A percentile compares a stretch with the other conserved stretches of the same genome.
Conservation (phyloP, 305 asterid genomes). For the Fraxinus nigra region DNA sequence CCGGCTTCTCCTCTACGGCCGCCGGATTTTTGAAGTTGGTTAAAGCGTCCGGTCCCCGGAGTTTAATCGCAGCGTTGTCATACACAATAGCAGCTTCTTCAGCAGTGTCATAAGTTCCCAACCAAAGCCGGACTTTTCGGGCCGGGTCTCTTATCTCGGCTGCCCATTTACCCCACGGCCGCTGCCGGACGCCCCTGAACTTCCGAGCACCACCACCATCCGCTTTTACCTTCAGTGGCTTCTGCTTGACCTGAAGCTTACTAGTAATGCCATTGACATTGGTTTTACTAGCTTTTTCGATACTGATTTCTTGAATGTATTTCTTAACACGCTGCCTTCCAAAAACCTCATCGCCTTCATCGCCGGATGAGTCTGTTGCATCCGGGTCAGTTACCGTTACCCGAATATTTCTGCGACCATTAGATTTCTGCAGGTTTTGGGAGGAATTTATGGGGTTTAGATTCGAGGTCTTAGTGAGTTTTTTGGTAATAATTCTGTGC, state of each 20-base stretch:
- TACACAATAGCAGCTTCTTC: conserved; percentile 73
- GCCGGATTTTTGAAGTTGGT: conserved; percentile 49
- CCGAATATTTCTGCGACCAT: conserved; percentile 38
- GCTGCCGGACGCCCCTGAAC: conserved; percentile 62
- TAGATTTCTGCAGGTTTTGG: conserved; percentile 3
- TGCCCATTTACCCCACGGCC: conserved; percentile 80
- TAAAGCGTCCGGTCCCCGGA: conserved; percentile 64
- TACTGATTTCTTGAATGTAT: conserved; percentile 43
- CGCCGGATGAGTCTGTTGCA: conserved; percentile 66
- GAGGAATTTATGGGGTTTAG: conserved; percentile 15
- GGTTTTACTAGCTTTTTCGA: conserved; percentile 25
- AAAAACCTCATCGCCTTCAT: conserved; percentile 44
- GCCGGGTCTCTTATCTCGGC: conserved; percentile 71
- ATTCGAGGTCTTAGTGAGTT: conserved; percentile 28
- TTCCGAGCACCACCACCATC: conserved; percentile 34
- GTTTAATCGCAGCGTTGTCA: conserved; percentile 61
- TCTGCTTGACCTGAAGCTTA: conserved; percentile 31
- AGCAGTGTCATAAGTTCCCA: conserved; percentile 67
- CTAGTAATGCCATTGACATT: background rate
- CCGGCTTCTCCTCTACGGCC: conserved; percentile 12
- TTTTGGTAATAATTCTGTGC: conserved; percentile 40
- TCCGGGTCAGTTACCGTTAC: conserved; percentile 56
- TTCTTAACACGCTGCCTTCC: conserved; percentile 46
- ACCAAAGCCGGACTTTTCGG: conserved; percentile 49
- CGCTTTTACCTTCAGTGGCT: conserved; percentile 27